Evolutionary conservation across 306 rosid species (phyloP).

Genomic region (Cyclanthera cordifolia): DNA sequence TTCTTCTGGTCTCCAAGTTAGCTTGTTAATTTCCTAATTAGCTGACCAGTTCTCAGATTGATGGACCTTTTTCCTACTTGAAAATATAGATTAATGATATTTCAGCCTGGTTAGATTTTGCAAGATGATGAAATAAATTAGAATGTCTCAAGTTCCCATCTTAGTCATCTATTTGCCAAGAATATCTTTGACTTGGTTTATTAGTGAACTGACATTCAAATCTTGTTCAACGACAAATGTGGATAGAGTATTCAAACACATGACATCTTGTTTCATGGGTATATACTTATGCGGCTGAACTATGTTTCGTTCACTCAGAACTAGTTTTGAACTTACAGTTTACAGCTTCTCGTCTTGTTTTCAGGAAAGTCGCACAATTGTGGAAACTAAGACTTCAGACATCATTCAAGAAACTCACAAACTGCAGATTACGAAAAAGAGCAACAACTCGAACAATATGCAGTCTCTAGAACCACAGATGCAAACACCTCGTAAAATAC

Average conservation of each 20-base stretch:
- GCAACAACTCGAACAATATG: constrained; percentile 26
- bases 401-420: constrained; percentile 44
- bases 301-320: too few species aligned
- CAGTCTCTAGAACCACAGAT: constrained; percentile 21
- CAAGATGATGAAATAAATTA: not conserved
- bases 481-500: constrained; percentile 44
- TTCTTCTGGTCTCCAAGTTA: not conserved
- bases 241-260: too few species aligned
- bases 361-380: constrained; percentile 71
- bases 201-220: not conserved
- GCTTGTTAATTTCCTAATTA: not conserved
- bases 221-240: too few species aligned
- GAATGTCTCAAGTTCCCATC: not conserved
- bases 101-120: not conserved
- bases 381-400: constrained; percentile 79
- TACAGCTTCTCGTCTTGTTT: constrained; percentile 13
- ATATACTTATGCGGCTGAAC: too few species aligned
- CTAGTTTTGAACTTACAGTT: not conserved
- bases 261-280: too few species aligned
- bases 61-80: too few species aligned
- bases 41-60: not conserved
- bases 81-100: not conserved
- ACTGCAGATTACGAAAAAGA: constrained; percentile 55
- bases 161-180: not conserved
- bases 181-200: not conserved